Conservation (phyloP, 23 red algal species). For the Gracilaria caudata region DNA sequence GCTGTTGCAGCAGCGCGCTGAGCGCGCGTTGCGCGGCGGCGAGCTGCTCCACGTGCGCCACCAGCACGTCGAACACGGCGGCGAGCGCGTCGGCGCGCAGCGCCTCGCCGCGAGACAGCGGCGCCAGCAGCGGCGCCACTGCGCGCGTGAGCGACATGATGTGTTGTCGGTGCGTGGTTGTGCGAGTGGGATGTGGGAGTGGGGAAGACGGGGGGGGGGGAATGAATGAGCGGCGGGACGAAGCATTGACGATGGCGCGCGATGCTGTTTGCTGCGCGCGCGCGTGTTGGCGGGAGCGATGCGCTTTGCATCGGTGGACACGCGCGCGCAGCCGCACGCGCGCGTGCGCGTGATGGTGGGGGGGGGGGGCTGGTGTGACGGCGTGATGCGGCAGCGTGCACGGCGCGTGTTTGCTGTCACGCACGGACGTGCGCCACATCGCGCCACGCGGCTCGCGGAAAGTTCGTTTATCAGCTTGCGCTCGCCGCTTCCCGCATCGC, state of each 20-base stretch:
- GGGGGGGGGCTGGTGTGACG: too few species aligned
- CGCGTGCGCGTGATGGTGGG: not conserved
- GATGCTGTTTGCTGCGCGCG: not conserved
- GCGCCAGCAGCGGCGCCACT: not conserved
- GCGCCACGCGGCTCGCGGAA: not conserved
- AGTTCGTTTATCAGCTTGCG: too few species aligned
- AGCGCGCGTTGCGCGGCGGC: not conserved
- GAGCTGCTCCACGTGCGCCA: not conserved
- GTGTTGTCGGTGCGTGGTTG: too few species aligned
- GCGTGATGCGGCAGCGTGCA: too few species aligned
- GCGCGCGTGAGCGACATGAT: not conserved
- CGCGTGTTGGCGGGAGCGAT: not conserved
- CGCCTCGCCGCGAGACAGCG: not conserved
- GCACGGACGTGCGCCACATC: too few species aligned
- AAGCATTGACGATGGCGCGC: not conserved
- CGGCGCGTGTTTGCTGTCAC: too few species aligned
- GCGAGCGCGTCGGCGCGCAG: not conserved
- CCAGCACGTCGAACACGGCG: not conserved
- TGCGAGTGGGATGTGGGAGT: not conserved
- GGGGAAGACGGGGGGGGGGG: not conserved
- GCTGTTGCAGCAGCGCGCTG: not conserved
- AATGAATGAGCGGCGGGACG: not conserved
- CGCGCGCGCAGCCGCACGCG: too few species aligned
- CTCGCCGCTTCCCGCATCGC: too few species aligned
- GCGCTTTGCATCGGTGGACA: not conserved